Conservation (phyloP, 2,329 filamentous ascomycete genomes). For the Aspergillus nomiae region DNA sequence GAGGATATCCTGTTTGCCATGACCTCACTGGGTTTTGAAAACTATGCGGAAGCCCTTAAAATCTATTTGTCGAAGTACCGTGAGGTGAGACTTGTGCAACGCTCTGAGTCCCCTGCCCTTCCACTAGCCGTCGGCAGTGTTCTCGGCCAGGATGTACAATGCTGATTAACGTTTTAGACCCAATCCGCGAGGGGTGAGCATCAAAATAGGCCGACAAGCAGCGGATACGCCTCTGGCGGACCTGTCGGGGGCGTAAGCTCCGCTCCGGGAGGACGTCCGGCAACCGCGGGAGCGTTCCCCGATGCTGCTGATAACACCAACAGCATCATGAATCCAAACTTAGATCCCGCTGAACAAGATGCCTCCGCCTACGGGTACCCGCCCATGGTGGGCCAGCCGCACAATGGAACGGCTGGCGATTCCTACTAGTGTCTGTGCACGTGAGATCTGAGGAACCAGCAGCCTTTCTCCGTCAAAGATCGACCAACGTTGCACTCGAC, state of each 20-base stretch:
- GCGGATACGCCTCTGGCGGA: slow-evolving; percentile 46
- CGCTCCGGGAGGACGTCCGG: slow-evolving; percentile 32
- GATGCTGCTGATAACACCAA: slow-evolving; percentile 45
- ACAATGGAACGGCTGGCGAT: slow-evolving; percentile 51
- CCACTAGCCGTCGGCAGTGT: slow-evolving; percentile 33
- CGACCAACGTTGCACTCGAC: background rate
- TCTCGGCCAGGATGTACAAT: background rate
- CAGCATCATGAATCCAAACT: slow-evolving; percentile 46
- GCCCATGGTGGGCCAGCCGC: slow-evolving; percentile 47
- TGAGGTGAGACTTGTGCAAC: slow-evolving; percentile 70
- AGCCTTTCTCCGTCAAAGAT: background rate
- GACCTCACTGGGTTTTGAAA: slow-evolving; percentile 98
- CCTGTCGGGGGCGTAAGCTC: slow-evolving; percentile 38
- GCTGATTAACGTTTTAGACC: slow-evolving; percentile 61
- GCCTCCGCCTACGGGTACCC: slow-evolving; percentile 48
- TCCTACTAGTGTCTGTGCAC: slow-evolving; percentile 37
- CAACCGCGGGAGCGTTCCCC: slow-evolving; percentile 36
- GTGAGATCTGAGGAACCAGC: slow-evolving; percentile 12
- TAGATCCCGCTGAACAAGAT: slow-evolving; percentile 50
- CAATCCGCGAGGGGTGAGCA: slow-evolving; percentile 73
- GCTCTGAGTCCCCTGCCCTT: slow-evolving; percentile 3
- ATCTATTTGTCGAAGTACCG: slow-evolving; percentile 97
- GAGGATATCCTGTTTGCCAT: slow-evolving; percentile 99
- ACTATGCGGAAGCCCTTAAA: slow-evolving; percentile 96
- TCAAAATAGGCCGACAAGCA: slow-evolving; percentile 59